phyloP scores from a whole-genome alignment of 2,329 filamentous ascomycete genomes.

The Neofusicoccum sp. region DNA sequence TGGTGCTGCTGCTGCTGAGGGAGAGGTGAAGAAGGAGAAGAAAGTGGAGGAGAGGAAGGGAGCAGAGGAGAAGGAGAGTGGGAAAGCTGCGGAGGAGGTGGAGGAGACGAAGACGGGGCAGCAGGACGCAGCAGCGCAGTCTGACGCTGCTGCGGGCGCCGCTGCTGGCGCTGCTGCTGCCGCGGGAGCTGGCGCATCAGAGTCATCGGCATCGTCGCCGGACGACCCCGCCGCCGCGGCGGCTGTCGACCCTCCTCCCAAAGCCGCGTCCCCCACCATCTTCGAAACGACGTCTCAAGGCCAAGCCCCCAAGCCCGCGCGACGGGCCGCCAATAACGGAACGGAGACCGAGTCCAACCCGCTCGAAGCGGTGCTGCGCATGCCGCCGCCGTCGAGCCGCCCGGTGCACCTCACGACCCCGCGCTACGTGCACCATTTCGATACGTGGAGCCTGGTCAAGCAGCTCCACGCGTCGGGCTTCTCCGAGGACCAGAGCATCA shows the following conservation, averaged over 20 bases:
- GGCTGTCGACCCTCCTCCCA: not conserved
- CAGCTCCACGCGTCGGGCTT: constrained; percentile 74
- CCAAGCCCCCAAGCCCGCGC: not conserved
- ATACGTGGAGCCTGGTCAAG: constrained; percentile 87
- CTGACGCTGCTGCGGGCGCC: not conserved
- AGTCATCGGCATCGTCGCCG: not conserved
- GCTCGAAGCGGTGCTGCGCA: constrained; percentile 45
- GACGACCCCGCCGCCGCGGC: not conserved
- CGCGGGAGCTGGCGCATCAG: no score
- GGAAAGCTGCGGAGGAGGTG: constrained; percentile 20
- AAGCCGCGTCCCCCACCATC: constrained; percentile 12
- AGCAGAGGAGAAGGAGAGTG: not conserved
- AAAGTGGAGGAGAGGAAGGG: constrained; percentile 5
- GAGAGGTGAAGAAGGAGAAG: constrained; percentile 17
- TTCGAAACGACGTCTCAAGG: constrained; percentile 3
- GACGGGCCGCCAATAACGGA: constrained; percentile 9
- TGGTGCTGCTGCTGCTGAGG: constrained; percentile 21
- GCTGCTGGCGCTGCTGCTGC: not conserved
- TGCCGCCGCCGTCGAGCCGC: constrained; percentile 47
- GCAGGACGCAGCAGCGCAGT: not conserved
- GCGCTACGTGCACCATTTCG: constrained; percentile 93
- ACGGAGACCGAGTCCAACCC: constrained; percentile 33
- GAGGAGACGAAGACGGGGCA: not conserved
- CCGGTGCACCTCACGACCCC: constrained; percentile 71
- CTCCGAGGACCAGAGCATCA: constrained; percentile 72